phyloP scores from a whole-genome alignment of 2,329 filamentous ascomycete species.

The Pseudogymnoascus sp. region DNA sequence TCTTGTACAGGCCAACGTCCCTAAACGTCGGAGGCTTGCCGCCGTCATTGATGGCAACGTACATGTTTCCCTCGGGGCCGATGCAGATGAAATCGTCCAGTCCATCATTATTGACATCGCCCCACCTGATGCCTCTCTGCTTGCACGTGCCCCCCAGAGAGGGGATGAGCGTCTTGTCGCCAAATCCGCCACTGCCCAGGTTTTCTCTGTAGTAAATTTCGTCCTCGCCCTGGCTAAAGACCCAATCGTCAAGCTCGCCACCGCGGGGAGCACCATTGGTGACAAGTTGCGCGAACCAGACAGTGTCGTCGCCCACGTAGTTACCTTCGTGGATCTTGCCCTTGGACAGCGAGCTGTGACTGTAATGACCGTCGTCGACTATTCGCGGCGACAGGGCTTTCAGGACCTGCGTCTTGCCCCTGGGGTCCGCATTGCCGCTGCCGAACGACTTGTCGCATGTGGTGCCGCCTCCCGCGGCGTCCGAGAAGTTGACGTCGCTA shows the following conservation, averaged over 20 bases:
- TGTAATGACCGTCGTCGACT: neutral
- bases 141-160: neutral
- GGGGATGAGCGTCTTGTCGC: neutral
- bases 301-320: neutral
- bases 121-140: neutral
- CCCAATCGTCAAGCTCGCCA: neutral
- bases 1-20: neutral
- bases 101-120: constrained; percentile 27
- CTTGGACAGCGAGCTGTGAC: neutral
- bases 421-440: neutral
- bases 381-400: neutral
- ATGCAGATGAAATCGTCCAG: constrained; percentile 16
- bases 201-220: neutral
- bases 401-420: neutral
- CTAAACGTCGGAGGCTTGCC: constrained; percentile 1
- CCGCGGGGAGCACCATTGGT: neutral
- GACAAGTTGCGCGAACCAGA: neutral
- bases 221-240: neutral
- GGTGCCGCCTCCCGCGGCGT: neutral
- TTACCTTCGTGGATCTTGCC: neutral
- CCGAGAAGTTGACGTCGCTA: neutral
- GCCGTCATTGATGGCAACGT: constrained; percentile 18
- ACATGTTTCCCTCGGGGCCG: constrained; percentile 14
- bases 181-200: neutral
- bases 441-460: neutral